These are phyloP conservation scores for Neonectria neomacrospora DNA, from an alignment of 2,329 filamentous ascomycete species.

Conservation along the genomic window DNA sequence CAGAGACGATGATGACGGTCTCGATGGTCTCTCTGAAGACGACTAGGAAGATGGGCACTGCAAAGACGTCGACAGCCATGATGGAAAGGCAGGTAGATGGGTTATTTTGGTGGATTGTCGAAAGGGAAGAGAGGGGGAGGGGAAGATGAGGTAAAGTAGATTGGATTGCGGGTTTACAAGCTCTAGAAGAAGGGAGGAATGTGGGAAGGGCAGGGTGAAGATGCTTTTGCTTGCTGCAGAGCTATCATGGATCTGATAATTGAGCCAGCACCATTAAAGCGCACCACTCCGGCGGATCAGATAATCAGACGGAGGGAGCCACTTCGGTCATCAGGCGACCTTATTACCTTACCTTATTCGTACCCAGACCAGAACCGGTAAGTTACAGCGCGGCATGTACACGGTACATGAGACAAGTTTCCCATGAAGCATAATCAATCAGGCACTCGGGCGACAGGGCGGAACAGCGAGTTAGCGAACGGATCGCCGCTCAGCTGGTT, in stretches of 20 bases:
- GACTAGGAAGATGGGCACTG: conserved; percentile 88
- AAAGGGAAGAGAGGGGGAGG: not conserved
- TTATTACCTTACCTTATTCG: no score
- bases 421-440: not conserved
- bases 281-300: conserved; percentile 24
- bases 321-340: conserved; percentile 2
- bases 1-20: conserved; percentile 85
- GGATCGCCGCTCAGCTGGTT: conserved; percentile 22
- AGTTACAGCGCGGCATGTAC: not conserved
- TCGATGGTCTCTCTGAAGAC: conserved; percentile 88
- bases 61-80: conserved; percentile 77
- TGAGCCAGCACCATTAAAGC: not conserved
- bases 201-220: not conserved
- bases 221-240: not conserved
- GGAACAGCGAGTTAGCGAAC: conserved; percentile 5
- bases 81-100: conserved; percentile 19
- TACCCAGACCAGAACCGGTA: not conserved
- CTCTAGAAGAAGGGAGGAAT: not conserved
- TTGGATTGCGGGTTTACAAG: not conserved
- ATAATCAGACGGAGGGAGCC: conserved; percentile 20
- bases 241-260: conserved; percentile 28
- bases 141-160: not conserved
- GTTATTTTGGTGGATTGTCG: not conserved
- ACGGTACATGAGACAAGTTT: not conserved
- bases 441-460: not conserved